Evolutionary conservation across 495 filamentous ascomycete genomes (phyloP), one percentile per base, ranked within the genome.

Genomic region (Cryomyces antarcticus): DNA sequence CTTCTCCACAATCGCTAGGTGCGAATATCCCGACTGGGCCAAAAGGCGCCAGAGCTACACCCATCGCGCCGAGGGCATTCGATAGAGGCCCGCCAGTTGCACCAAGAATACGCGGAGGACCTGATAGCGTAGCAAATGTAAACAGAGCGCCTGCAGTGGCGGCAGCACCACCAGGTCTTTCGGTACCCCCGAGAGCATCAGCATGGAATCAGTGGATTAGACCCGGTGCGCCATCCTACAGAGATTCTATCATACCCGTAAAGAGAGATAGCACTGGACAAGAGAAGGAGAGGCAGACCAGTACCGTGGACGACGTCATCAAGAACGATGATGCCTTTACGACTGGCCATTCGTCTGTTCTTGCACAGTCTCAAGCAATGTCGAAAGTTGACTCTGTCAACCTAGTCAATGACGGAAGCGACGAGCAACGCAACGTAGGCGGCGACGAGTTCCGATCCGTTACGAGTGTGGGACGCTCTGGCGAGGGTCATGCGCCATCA

Each of bases 11-110:
- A 40, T 47, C 46, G 17, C 17, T 24, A 24, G 17, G 17, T 28
- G 41, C 45, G 1, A 55, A 46, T 31, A 55, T 64, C 7, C 59
- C 61, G 4, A 64, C 61, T 7, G 61, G 57, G 7, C 61, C 61
- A 1, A 60, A 57, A 47, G 59, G 49, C 7, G 57, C 51, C 29
- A 47, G 61, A 41, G 44, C 37, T n/a, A 52, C 52, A 30, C 39
- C 48, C 3, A 46, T 53, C 33, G 48, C 30, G 7, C 47, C 45
- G 2, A 49, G 46, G 38, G 1, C 38, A 10, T 2, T n/a, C 3
- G 11, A 44, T 38, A 35, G 29, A 28, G 31, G 37, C 6, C 41
- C 28, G 7, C 12, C 49, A 11, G 42, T 33, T 28, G 39, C 49
- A 11, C 52, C 52, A 27, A 30, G 43, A 4, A 55, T 52, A 30